These are phyloP conservation scores for Thelonectria discophora DNA, from an alignment of 2,329 filamentous ascomycete genomes.

Conservation along the genomic window DNA sequence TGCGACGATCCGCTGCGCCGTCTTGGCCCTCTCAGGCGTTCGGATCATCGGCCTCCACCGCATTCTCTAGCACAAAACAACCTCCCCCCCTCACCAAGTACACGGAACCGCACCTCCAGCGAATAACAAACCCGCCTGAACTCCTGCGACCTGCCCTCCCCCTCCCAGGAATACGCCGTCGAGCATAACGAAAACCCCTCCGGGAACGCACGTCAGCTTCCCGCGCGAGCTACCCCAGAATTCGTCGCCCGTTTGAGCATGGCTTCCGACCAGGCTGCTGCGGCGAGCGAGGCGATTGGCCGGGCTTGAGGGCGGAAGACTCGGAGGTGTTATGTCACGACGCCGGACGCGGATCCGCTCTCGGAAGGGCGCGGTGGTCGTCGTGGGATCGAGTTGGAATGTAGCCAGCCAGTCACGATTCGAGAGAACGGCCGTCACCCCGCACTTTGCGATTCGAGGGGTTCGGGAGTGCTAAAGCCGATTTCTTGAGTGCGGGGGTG, in stretches of 20 bases:
- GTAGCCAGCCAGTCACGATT: neutral
- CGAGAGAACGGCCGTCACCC: neutral
- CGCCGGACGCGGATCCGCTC: conserved; percentile 21
- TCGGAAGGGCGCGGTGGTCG: neutral
- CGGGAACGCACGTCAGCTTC: neutral
- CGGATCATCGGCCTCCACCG: neutral
- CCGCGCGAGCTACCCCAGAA: neutral
- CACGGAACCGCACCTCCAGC: conserved; percentile 10
- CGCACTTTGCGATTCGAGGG: neutral
- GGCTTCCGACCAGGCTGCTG: neutral
- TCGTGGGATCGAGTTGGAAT: neutral
- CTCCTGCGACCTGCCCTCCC: neutral
- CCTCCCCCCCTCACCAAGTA: neutral
- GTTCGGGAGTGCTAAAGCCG: neutral
- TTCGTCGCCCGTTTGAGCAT: neutral
- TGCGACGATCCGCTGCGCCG: neutral
- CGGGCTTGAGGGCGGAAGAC: no score
- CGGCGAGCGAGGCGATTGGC: neutral
- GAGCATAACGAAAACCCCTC: neutral
- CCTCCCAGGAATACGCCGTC: neutral
- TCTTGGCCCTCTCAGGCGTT: neutral
- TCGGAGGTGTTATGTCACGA: neutral
- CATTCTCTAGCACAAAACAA: neutral
- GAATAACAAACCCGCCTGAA: neutral
- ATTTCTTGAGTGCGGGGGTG: conserved; percentile 9